A percentile compares a stretch with the other conserved stretches of the same genome.
These are phyloP conservation scores for Tricholoma furcatifolium DNA, from an alignment of 768 basidiomycete genomes.

Conservation along the genomic window DNA sequence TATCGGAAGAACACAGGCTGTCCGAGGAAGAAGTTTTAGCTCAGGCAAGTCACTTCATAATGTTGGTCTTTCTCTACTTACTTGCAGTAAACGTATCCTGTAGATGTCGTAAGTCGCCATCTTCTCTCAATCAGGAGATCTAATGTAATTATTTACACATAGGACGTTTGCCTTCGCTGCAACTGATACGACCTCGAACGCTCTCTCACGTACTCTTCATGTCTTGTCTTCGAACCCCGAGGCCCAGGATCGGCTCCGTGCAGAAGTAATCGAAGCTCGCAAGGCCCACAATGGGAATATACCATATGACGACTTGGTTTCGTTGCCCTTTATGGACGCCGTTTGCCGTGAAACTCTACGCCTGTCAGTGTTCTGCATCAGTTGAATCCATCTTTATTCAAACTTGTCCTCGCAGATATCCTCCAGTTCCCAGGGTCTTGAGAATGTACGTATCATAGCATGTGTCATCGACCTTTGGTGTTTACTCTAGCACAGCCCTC, in stretches of 20 bases:
- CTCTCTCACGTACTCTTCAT: constrained; percentile 26
- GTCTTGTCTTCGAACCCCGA: constrained; percentile 20
- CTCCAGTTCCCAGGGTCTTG: constrained; percentile 18
- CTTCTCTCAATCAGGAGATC: too few relatives aligned
- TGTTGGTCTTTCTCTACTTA: background rate
- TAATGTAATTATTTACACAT: background rate
- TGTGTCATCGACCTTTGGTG: constrained; percentile 9
- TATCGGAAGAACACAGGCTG: constrained; percentile 15
- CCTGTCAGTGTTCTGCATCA: constrained; percentile 20
- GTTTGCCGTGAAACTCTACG: constrained; percentile 19
- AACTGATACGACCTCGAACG: constrained; percentile 33
- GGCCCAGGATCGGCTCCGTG: constrained; percentile 28
- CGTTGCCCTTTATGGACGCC: constrained; percentile 23
- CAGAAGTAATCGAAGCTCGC: constrained; percentile 34
- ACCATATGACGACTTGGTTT: constrained; percentile 19
- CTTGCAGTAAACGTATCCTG: background rate
- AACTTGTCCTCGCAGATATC: constrained; percentile 8
- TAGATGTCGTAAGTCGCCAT: constrained; percentile 16
- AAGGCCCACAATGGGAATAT: constrained; percentile 11
- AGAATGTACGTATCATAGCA: constrained; percentile 13
- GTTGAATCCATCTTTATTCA: background rate
- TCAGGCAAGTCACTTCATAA: constrained; percentile 15
- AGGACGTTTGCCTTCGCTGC: constrained; percentile 30
- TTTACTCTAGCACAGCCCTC: constrained; percentile 20
- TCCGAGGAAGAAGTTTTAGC: constrained; percentile 26